These are phyloP conservation scores for Neltuma alba DNA, from an alignment of 306 rosid species.

Conservation along the genomic window DNA sequence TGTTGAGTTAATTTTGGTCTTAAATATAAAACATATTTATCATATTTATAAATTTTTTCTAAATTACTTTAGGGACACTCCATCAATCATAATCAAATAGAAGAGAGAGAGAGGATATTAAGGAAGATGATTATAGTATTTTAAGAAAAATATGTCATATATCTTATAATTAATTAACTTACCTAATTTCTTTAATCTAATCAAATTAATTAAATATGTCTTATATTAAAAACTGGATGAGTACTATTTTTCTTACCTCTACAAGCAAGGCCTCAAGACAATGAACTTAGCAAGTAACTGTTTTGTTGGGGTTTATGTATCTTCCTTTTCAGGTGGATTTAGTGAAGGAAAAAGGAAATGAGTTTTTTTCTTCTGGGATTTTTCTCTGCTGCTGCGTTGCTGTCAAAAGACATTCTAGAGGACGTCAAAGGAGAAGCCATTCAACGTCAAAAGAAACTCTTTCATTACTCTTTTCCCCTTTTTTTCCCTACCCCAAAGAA, in stretches of 20 bases:
- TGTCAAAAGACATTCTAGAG: slow-evolving; percentile 32
- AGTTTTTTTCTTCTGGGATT: slow-evolving; percentile 24
- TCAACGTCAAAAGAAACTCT: slow-evolving; percentile 36
- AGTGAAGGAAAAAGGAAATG: slow-evolving; percentile 52
- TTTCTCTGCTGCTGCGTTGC: slow-evolving; percentile 34
- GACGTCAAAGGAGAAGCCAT: slow-evolving; percentile 37
- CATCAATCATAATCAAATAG: too few species aligned
- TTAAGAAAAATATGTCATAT: too few species aligned
- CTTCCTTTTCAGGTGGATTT: slow-evolving; percentile 47
- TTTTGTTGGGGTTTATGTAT: slow-evolving; percentile 26
- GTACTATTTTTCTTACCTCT: neutral
- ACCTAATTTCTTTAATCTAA: too few species aligned
- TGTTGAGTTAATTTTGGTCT: too few species aligned
- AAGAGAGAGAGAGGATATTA: too few species aligned
- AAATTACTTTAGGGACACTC: too few species aligned
- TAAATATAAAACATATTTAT: too few species aligned
- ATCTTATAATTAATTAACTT: too few species aligned
- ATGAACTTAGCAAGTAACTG: slow-evolving; percentile 11
- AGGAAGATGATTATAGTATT: too few species aligned
- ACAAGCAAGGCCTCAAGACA: slow-evolving; percentile 5
- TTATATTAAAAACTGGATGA: too few species aligned
- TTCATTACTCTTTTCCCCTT: slow-evolving; percentile 17
- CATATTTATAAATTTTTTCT: too few species aligned
- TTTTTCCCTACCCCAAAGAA: neutral
- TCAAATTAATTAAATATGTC: too few species aligned